These are phyloP conservation scores for Botryotinia convoluta DNA, from an alignment of 2,329 filamentous ascomycete species.

Conservation along the genomic window DNA sequence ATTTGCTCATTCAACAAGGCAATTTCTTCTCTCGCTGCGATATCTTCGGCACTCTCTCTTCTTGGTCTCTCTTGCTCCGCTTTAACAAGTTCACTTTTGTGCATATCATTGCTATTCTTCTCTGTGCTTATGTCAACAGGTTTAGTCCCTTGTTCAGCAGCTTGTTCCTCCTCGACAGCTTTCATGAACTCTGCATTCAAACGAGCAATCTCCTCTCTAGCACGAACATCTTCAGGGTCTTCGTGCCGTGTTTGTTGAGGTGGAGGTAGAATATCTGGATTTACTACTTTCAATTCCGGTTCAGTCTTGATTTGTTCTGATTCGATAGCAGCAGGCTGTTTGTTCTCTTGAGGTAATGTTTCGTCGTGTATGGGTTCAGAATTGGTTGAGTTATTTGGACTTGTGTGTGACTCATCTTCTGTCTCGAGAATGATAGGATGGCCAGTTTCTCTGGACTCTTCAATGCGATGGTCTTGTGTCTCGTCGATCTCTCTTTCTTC, in stretches of 20 bases:
- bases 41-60: constrained; percentile 1
- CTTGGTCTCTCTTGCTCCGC: background rate
- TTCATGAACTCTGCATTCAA: constrained; percentile 33
- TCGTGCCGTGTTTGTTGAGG: constrained; percentile 1
- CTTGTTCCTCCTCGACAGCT: constrained; percentile 20
- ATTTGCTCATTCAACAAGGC: constrained; percentile 6
- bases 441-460: background rate
- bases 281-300: background rate
- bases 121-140: background rate
- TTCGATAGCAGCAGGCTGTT: background rate
- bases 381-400: no score
- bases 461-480: background rate
- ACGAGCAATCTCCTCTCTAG: constrained; percentile 31
- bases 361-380: background rate
- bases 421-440: background rate
- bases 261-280: background rate
- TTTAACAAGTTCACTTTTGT: background rate
- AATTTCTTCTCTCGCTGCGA: background rate
- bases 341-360: background rate
- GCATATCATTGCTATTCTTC: background rate
- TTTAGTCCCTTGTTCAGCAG: background rate
- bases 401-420: background rate
- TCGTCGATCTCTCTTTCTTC: background rate
- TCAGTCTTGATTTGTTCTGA: background rate
- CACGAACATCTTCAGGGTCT: constrained; percentile 31